phyloP scores from a whole-genome alignment of 2,329 filamentous ascomycete genomes.

The Fusarium tuaranense region DNA sequence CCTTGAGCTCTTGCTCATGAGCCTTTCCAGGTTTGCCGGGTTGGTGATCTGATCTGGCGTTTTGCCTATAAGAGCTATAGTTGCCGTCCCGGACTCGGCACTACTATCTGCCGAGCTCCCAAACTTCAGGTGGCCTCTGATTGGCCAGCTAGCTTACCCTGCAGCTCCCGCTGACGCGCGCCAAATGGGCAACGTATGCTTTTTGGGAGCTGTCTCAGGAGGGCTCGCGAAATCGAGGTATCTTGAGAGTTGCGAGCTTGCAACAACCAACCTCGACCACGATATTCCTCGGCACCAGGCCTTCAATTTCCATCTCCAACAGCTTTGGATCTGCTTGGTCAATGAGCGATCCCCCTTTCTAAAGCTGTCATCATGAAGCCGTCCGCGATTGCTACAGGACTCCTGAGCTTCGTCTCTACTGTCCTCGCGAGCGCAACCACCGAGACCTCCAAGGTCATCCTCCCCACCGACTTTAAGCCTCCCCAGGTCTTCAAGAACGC shows the following conservation, averaged over 20 bases:
- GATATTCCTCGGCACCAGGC: conserved; percentile 22
- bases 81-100: conserved; percentile 28
- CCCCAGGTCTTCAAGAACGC: conserved; percentile 93
- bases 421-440: conserved; percentile 54
- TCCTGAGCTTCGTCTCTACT: conserved; percentile 68
- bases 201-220: conserved; percentile 48
- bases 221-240: conserved; percentile 38
- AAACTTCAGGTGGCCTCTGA: conserved; percentile 26
- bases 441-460: conserved; percentile 66
- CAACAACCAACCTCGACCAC: conserved; percentile 26
- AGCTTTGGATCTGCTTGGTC: conserved; percentile 46
- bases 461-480: conserved; percentile 79
- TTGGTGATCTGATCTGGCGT: conserved; percentile 9
- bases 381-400: conserved; percentile 65
- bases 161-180: conserved; percentile 44
- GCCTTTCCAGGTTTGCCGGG: not conserved
- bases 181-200: conserved; percentile 53
- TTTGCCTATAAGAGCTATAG: conserved; percentile 2
- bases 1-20: conserved; percentile 15
- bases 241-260: conserved; percentile 37
- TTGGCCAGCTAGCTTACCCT: conserved; percentile 45
- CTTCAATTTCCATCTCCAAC: conserved; percentile 22
- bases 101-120: conserved; percentile 36
- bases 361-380: conserved; percentile 54
- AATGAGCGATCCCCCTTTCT: conserved; percentile 47